These are phyloP conservation scores for Colletotrichum liriopes DNA, from an alignment of 2,329 filamentous ascomycete genomes.

Conservation along the genomic window DNA sequence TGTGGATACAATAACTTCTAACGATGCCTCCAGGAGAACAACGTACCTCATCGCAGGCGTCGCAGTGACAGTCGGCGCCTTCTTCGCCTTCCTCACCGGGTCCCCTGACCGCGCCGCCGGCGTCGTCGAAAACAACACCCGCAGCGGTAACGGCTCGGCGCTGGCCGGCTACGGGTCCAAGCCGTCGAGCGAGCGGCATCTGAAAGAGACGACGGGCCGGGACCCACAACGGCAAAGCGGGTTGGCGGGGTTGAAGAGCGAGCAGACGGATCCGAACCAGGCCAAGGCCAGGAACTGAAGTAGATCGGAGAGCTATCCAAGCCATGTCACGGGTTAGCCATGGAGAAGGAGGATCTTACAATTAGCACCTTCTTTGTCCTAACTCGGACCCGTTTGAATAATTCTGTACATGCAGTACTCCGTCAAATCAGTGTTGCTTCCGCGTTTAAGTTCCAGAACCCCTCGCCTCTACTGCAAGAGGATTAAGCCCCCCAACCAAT, in stretches of 20 bases:
- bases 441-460: too few species aligned
- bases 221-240: conserved; percentile 11
- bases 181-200: conserved; percentile 6
- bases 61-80: not conserved
- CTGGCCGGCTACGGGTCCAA: conserved; percentile 12
- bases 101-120: conserved; percentile 27
- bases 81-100: conserved; percentile 24
- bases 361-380: not conserved
- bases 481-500: too few species aligned
- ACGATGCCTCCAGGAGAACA: not conserved
- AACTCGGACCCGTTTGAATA: accelerated
- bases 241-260: conserved; percentile 24
- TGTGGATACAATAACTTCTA: not conserved
- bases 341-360: not conserved
- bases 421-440: too few species aligned
- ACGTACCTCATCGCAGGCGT: conserved; percentile 4
- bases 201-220: conserved; percentile 1
- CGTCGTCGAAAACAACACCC: conserved; percentile 8
- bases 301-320: not conserved
- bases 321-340: not conserved
- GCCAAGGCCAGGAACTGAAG: conserved; percentile 5
- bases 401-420: not conserved
- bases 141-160: not conserved
- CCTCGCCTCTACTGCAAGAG: too few species aligned
- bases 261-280: conserved; percentile 26